A percentile compares a stretch with the other conserved stretches of the same genome.
These are phyloP conservation scores for Venturia oleaginea DNA, from an alignment of 2,329 filamentous ascomycete species.

Conservation along the genomic window DNA sequence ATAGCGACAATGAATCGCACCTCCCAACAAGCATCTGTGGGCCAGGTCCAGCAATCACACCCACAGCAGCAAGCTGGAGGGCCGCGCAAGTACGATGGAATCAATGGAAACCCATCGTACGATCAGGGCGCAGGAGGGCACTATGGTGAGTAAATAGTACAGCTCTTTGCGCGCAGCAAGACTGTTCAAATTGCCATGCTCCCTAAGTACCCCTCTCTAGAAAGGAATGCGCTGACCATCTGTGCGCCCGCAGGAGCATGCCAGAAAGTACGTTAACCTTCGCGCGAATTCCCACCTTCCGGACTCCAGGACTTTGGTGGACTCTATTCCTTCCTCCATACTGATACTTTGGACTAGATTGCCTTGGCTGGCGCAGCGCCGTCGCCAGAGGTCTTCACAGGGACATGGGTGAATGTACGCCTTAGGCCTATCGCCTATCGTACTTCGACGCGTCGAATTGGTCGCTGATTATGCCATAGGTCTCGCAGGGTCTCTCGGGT, in stretches of 20 bases:
- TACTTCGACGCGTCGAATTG: constrained; percentile 1
- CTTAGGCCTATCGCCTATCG: constrained; percentile 35
- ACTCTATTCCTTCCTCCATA: constrained; percentile 15
- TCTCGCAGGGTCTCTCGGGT: constrained; percentile 88
- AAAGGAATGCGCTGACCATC: constrained; percentile 5
- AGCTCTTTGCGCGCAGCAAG: not conserved
- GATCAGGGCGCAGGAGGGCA: constrained; percentile 39
- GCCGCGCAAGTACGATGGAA: constrained; percentile 34
- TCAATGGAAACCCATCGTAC: constrained; percentile 40
- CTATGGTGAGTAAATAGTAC: constrained; percentile 34
- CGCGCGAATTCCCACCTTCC: constrained; percentile 9
- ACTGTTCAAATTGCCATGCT: not conserved
- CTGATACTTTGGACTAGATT: constrained; percentile 48
- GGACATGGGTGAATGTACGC: constrained; percentile 87
- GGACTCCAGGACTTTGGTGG: constrained; percentile 15
- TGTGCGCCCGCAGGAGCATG: constrained; percentile 10
- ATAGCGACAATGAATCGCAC: constrained; percentile 10
- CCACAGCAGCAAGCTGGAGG: constrained; percentile 10
- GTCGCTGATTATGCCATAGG: constrained; percentile 42
- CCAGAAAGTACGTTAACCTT: constrained; percentile 14
- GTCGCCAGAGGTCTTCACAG: constrained; percentile 82
- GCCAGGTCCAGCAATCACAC: constrained; percentile 7
- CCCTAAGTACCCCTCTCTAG: not conserved
- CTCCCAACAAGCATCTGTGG: constrained; percentile 6
- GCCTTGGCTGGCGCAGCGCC: constrained; percentile 80